These are phyloP conservation scores for Tulasnella sp. DNA, from an alignment of 768 basidiomycete species.

Conservation along the genomic window DNA sequence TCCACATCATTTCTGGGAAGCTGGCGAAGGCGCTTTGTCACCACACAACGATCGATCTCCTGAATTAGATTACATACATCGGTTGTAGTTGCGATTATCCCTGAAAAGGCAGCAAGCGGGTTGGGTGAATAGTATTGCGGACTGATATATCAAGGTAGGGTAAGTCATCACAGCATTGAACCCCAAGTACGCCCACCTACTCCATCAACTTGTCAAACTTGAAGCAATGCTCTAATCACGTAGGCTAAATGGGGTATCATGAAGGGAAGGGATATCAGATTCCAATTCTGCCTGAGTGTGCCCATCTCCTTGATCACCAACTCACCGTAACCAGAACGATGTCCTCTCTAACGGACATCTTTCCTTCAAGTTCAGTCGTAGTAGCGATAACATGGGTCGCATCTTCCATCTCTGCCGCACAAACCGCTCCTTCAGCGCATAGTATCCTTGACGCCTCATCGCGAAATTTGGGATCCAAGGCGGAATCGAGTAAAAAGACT, in stretches of 20 bases:
- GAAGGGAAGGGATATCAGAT: background rate
- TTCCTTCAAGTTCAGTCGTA: constrained; percentile 43
- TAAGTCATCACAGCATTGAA: background rate
- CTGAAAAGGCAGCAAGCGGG: constrained; percentile 69
- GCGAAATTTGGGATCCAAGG: too few species aligned
- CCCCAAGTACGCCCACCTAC: constrained; percentile 28
- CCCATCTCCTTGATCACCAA: constrained; percentile 11
- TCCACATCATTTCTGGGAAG: constrained; percentile 54
- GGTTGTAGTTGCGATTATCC: constrained; percentile 57
- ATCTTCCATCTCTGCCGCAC: constrained; percentile 26
- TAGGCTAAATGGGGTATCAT: constrained; percentile 29
- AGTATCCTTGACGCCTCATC: constrained; percentile 38
- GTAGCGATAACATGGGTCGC: constrained; percentile 47
- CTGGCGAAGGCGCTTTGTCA: constrained; percentile 24
- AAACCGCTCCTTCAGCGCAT: constrained; percentile 38
- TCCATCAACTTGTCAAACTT: constrained; percentile 44
- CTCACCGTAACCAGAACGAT: constrained; percentile 31
- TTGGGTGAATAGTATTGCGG: constrained; percentile 60
- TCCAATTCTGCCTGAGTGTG: too few species aligned
- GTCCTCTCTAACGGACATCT: constrained; percentile 31
- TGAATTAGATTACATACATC: constrained; percentile 36
- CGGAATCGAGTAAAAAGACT: too few species aligned
- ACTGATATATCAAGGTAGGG: constrained; percentile 23
- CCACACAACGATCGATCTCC: constrained; percentile 2
- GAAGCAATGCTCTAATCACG: constrained; percentile 59